These are phyloP conservation scores for Trichoderma lentiforme DNA, from an alignment of 2,329 filamentous ascomycete genomes.

Conservation along the genomic window DNA sequence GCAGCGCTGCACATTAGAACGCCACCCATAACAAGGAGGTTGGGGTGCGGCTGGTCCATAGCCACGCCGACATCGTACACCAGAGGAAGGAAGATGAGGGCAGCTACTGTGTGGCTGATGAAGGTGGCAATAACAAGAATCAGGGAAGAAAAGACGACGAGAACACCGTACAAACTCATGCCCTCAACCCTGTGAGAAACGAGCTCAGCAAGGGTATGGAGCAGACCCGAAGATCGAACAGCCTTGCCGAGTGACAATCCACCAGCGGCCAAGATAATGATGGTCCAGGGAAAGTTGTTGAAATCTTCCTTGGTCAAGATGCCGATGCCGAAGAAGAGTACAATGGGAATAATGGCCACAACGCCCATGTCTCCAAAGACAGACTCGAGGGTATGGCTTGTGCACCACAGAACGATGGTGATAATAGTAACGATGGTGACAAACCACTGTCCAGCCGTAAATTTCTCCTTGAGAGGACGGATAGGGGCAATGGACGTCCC, in stretches of 20 bases:
- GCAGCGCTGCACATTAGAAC: slow-evolving; percentile 95
- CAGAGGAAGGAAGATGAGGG: slow-evolving; percentile 88
- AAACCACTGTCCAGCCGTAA: slow-evolving; percentile 89
- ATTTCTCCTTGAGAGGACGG: slow-evolving; percentile 81
- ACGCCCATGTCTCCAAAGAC: slow-evolving; percentile 98
- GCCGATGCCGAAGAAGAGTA: slow-evolving; percentile 93
- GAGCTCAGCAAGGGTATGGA: slow-evolving; percentile 77
- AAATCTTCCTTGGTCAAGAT: slow-evolving; percentile 98
- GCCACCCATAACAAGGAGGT: slow-evolving; percentile 89
- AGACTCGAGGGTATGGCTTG: slow-evolving; percentile 80
- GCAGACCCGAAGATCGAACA: slow-evolving; percentile 85
- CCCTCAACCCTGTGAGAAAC: slow-evolving; percentile 74
- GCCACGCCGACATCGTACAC: slow-evolving; percentile 79
- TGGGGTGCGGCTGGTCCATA: slow-evolving; percentile 90
- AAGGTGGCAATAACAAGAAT: slow-evolving; percentile 95
- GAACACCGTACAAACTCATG: slow-evolving; percentile 78
- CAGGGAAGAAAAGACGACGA: slow-evolving; percentile 78
- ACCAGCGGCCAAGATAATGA: slow-evolving; percentile 95
- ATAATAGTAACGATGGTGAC: slow-evolving; percentile 77
- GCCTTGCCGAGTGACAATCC: slow-evolving; percentile 90
- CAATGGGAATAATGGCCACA: slow-evolving; percentile 91
- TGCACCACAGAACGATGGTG: slow-evolving; percentile 91
- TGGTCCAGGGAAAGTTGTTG: slow-evolving; percentile 99
- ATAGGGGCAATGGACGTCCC: slow-evolving; percentile 91
- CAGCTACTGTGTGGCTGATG: slow-evolving; percentile 95